phyloP scores from a whole-genome alignment of 2,329 filamentous ascomycete genomes.

The Colletotrichum orchidophilum region DNA sequence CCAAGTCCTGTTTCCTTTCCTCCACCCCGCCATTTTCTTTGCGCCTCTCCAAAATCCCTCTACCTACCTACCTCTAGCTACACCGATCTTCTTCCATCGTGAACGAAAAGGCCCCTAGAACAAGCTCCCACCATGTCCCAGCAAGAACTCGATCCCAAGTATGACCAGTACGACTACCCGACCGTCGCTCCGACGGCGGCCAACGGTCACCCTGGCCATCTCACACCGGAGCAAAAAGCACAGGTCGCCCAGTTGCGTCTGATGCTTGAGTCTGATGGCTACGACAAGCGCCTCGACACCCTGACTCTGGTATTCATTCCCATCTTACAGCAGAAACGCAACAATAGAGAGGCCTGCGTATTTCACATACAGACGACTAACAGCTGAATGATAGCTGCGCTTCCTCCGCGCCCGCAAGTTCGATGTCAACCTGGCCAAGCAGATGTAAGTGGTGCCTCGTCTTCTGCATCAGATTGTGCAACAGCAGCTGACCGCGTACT shows the following conservation, averaged over 20 bases:
- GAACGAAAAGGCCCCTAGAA: conserved; percentile 20
- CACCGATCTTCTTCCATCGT: conserved; percentile 25
- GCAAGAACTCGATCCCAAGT: conserved; percentile 79
- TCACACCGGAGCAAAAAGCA: conserved; percentile 87
- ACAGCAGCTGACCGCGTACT: not conserved
- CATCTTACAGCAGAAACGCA: conserved; percentile 24
- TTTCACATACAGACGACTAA: conserved; percentile 17
- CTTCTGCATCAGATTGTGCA: not conserved
- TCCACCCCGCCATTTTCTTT: conserved; percentile 2
- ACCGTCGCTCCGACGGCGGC: conserved; percentile 75
- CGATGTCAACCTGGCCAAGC: conserved; percentile 82
- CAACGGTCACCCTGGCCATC: conserved; percentile 86
- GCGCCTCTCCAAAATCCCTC: conserved; percentile 14
- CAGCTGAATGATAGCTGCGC: conserved; percentile 67
- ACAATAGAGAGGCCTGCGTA: not conserved
- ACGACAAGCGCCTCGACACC: conserved; percentile 87
- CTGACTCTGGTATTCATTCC: conserved; percentile 77
- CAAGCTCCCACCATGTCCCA: conserved; percentile 31
- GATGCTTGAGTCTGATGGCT: conserved; percentile 85
- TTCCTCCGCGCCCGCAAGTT: conserved; percentile 97
- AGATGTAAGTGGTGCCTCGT: conserved; percentile 71
- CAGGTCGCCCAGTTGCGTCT: conserved; percentile 86
- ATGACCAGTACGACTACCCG: conserved; percentile 96
- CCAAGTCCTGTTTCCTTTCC: conserved; percentile 1
- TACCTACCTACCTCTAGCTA: not conserved